Conservation (phyloP, 495 filamentous ascomycete genomes). For the Podospora conica region DNA sequence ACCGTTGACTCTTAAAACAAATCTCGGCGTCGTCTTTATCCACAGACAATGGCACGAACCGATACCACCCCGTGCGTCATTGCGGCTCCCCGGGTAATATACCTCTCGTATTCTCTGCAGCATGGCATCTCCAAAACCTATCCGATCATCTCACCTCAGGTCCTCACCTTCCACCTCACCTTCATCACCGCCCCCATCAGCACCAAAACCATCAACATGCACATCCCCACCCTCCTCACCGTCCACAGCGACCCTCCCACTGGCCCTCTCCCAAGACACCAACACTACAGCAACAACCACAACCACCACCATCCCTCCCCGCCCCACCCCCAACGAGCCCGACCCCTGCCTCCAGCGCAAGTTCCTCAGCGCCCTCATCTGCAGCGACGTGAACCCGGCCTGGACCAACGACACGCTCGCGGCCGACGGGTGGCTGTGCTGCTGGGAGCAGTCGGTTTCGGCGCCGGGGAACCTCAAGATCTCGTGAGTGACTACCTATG, state of each 20-base stretch:
- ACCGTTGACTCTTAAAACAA: background rate
- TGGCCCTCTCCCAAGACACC: background rate
- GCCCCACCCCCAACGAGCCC: background rate
- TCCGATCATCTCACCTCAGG: background rate
- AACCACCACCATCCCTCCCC: background rate
- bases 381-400: background rate
- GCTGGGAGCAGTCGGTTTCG: background rate
- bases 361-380: background rate
- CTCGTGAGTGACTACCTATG: background rate
- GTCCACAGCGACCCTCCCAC: background rate
- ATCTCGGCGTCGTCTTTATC: background rate
- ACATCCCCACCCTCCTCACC: background rate
- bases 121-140: background rate
- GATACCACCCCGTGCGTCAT: background rate
- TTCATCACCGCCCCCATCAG: background rate
- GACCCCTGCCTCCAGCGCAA: background rate
- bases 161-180: no score
- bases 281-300: background rate
- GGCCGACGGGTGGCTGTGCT: background rate
- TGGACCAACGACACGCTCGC: background rate
- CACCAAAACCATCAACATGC: background rate
- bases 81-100: background rate
- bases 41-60: background rate
- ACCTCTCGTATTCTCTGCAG: background rate
- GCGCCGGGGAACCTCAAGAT: background rate